Conservation (phyloP, 2,329 filamentous ascomycete species). For the Elsinoe necatrix region DNA sequence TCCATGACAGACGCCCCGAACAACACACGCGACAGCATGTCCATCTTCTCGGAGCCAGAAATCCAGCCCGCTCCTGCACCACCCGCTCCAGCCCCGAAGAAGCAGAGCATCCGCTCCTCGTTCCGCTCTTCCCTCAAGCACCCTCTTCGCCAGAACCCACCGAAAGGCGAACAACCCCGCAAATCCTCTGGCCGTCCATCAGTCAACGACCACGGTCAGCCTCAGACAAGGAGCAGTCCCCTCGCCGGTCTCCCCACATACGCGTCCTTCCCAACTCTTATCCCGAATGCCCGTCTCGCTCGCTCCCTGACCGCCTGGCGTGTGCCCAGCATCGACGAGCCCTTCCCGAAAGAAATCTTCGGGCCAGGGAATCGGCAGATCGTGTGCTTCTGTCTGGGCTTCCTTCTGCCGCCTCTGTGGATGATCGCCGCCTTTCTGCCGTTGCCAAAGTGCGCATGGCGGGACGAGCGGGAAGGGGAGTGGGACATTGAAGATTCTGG, state of each 20-base stretch:
- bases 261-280: conserved; percentile 24
- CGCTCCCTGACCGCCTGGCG: conserved; percentile 27
- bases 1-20: conserved; percentile 17
- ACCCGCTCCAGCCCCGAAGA: conserved; percentile 23
- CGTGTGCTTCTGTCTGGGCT: conserved; percentile 30
- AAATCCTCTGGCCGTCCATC: background rate
- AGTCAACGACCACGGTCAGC: background rate
- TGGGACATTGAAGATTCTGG: conserved; percentile 6
- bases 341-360: conserved; percentile 26
- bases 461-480: conserved; percentile 23
- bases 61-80: conserved; percentile 17
- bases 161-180: conserved; percentile 5
- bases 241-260: conserved; percentile 20
- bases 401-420: conserved; percentile 30
- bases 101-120: conserved; percentile 17
- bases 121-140: conserved; percentile 9
- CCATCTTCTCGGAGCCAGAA: conserved; percentile 15
- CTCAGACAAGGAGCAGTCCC: background rate
- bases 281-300: conserved; percentile 21
- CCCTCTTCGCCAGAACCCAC: conserved; percentile 16
- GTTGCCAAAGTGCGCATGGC: conserved; percentile 25
- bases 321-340: conserved; percentile 29
- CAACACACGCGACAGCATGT: conserved; percentile 17
- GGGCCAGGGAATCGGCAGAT: conserved; percentile 30
- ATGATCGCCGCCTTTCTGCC: conserved; percentile 30